Evolutionary conservation across 805 yeast species (phyloP), one percentile per base, ranked within the genome.

Genomic region (Cyberlindnera nakhonratchasimensis): DNA sequence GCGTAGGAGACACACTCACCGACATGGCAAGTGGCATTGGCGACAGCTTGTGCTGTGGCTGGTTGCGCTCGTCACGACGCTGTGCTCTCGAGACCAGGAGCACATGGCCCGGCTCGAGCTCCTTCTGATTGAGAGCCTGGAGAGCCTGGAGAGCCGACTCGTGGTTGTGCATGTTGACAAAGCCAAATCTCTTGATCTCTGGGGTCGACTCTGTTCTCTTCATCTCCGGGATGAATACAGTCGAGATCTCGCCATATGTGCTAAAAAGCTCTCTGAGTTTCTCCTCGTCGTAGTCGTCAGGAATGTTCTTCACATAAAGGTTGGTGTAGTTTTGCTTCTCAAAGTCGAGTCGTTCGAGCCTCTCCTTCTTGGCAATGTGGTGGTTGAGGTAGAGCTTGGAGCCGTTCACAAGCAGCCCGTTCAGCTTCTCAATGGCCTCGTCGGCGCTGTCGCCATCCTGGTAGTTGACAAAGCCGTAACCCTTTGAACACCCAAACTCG

Each of bases 401-500:
- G 1, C 58, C 55, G 44, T 67, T 65, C 29, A 73, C 58, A 6
- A 61, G 50, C 34, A 62, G 60, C 25, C 76, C 76, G 54, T 77
- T 74, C 21, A 81, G 69, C 43, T 68, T 61, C n/a, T 69, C 64
- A 29, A 83, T 79, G 8, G 90, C 89, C 20, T 62, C 64, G 38
- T 76, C 67, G 2, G 91, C 88, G 64, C 75, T 69, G 16, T 59
- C 63, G 37, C 74, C 72, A 43, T 65, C 62, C 22, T 67, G 59
- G 56, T 70, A 84, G 56, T 82, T 81, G 22, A 85, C 77, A 62
- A 84, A 84, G 7, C 90, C 91, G 56, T 71, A 77, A 16, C 79
- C 75, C 49, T 64, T 68, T n/a, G 74, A 64, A 19, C 54, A 55
- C 11, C 77, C 76, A 44, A 52, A 64, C 22, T 71, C 73, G 47